Base-by-base conservation (phyloP, 2,329 filamentous ascomycete genomes). In the Emmonsiellopsis sp. region DNA sequence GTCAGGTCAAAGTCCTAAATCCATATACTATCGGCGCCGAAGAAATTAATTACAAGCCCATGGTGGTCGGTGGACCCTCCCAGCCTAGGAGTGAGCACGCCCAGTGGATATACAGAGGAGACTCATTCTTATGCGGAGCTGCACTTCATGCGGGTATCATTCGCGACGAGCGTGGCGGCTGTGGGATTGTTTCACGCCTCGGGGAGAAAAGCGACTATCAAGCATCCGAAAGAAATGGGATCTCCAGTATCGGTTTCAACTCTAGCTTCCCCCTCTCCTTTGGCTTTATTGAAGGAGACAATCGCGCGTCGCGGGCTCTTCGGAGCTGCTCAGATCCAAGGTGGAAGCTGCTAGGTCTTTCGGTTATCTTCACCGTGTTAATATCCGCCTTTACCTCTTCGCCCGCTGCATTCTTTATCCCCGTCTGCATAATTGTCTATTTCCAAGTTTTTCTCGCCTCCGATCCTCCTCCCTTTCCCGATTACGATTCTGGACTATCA, bases 81-180 rank as follows among this genome's bases (percentile, higher is more conserved):
- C 64, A 68, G 6, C 55, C 62, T 14, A 64, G 68, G 31, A 66
- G 68, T 5, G 64, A 69, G 4, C 69, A 68, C 5, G 64, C 69
- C 4, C 69, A 71, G 52, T 71, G 74, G 1, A 68, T 76, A 52
- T 84, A 83, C 60, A 77, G 81, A 11, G 78, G 76, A 14, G 81
- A 84, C 61, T 82, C 79, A 2, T 82, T 80, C 63, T 79, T 84
- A 55, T 84, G 81, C 59, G 75, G 74, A 13, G 76, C 80, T 2
- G 81, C 80, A 42, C 74, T 83, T 17, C 81, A 84, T 63, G 77
- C 80, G 17, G 81, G 80, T 32, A 72, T 82, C 59, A 74, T 82
- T 58, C 73, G 67, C 50, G 72, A 82, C 58, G 63, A 68, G 2
- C 69, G 71, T 14, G 81, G 81, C 36, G 81, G 81, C 2, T 82